Conservation (phyloP, 1,284 basidiomycete species). For the Exsudoporus floridanus region DNA sequence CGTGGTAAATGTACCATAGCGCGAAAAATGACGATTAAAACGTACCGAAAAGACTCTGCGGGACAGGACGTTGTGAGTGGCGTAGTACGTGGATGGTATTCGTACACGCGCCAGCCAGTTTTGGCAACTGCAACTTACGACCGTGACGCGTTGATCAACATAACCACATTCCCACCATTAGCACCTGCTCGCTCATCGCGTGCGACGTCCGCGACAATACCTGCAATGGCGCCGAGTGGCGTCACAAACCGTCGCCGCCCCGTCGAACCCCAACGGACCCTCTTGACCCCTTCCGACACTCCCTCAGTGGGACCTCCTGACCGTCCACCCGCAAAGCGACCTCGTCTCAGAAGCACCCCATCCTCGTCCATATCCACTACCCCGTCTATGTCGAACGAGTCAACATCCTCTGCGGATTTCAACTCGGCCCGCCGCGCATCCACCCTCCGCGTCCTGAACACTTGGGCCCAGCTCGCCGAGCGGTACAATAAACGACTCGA, state of each 20-base stretch:
- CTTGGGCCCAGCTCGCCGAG: conserved; percentile 65
- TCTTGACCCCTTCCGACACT: conserved; percentile 32
- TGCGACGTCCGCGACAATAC: conserved; percentile 15
- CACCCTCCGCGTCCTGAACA: conserved; percentile 52
- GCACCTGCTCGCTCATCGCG: conserved; percentile 6
- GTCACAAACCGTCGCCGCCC: conserved; percentile 1
- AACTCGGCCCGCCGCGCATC: conserved; percentile 56
- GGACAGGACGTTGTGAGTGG: neutral
- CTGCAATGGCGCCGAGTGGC: conserved; percentile 4
- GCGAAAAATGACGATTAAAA: conserved; percentile 10
- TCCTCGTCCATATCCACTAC: conserved; percentile 30
- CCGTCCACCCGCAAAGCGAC: conserved; percentile 41
- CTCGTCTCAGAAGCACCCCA: conserved; percentile 36
- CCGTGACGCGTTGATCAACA: conserved; percentile 25
- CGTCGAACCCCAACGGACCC: conserved; percentile 12
- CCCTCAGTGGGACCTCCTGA: conserved; percentile 33
- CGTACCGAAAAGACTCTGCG: neutral
- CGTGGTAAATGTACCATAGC: conserved; percentile 16
- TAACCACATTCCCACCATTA: conserved; percentile 1
- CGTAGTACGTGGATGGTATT: too few relatives aligned
- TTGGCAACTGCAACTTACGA: conserved; percentile 14
- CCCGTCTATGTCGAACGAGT: conserved; percentile 31
- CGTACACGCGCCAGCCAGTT: too few relatives aligned
- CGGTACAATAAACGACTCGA: conserved; percentile 64
- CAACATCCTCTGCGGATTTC: conserved; percentile 38